Percentiles rank a stretch among this genome's conserved stretches.
Evolutionary conservation across 176 grass and related monocot species (phyloP).

Genomic region (Chloris gayana): DNA sequence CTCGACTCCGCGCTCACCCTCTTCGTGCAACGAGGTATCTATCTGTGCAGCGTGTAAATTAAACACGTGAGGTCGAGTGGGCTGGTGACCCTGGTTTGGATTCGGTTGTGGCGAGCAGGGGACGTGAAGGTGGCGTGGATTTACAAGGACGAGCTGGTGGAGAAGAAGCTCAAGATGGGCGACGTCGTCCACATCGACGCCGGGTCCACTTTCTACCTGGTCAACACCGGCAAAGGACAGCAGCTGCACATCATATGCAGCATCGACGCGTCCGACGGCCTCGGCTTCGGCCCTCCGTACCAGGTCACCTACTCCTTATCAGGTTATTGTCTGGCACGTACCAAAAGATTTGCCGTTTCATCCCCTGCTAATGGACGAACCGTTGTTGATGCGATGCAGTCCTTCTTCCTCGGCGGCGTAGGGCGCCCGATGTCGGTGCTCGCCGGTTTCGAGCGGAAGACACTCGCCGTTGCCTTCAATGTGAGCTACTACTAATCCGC

Average conservation of each 20-base stretch:
- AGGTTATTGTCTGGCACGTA: too few species aligned
- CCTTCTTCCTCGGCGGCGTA: constrained; percentile 80
- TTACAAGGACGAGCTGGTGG: constrained; percentile 65
- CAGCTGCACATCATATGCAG: constrained; percentile 75
- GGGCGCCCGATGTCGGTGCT: constrained; percentile 48
- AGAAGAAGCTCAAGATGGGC: constrained; percentile 85
- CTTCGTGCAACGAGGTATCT: constrained; percentile 81
- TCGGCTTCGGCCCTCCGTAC: constrained; percentile 63
- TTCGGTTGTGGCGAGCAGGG: constrained; percentile 34
- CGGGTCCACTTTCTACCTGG: constrained; percentile 86
- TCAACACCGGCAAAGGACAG: constrained; percentile 82
- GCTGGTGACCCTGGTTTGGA: too few species aligned
- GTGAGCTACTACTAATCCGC: constrained; percentile 43
- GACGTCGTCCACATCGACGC: constrained; percentile 82
- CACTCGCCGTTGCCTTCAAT: constrained; percentile 70
- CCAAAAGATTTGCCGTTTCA: not conserved
- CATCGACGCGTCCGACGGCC: constrained; percentile 79
- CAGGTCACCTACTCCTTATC: constrained; percentile 28
- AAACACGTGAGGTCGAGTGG: too few species aligned
- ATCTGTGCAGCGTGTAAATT: too few species aligned
- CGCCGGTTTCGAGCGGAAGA: constrained; percentile 57
- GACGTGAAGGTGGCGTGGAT: constrained; percentile 80
- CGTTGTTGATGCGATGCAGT: constrained; percentile 33
- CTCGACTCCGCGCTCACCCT: constrained; percentile 71
- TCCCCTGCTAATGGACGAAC: not conserved